phyloP scores from a whole-genome alignment of 2,329 filamentous ascomycete genomes.

The Diplodia corticola region DNA sequence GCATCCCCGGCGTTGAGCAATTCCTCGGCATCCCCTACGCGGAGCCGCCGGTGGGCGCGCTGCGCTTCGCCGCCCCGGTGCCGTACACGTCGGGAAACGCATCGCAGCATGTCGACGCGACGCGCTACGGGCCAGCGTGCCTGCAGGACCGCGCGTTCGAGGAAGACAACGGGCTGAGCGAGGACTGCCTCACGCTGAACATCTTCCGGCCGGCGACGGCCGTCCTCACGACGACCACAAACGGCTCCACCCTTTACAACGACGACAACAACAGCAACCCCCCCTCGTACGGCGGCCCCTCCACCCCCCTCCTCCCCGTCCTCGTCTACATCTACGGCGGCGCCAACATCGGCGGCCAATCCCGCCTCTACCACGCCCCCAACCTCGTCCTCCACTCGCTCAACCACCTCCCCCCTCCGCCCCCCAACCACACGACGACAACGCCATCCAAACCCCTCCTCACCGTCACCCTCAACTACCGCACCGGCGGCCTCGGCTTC shows the following conservation, averaged over 20 bases:
- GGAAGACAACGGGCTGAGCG: not conserved
- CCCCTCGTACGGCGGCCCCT: slow-evolving; percentile 30
- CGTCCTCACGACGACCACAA: slow-evolving; percentile 37
- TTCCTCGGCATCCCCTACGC: slow-evolving; percentile 24
- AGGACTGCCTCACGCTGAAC: slow-evolving; percentile 42
- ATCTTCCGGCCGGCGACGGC: slow-evolving; percentile 28
- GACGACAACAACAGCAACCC: slow-evolving; percentile 32
- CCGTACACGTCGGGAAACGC: slow-evolving; percentile 36
- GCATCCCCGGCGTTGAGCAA: slow-evolving; percentile 1
- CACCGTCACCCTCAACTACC: slow-evolving; percentile 77
- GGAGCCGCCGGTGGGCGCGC: slow-evolving; percentile 11
- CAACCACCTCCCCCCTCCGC: not conserved
- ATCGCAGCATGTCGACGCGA: slow-evolving; percentile 43
- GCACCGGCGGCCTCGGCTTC: slow-evolving; percentile 73
- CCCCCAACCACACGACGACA: not conserved
- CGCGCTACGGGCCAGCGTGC: slow-evolving; percentile 45
- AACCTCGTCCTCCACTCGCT: slow-evolving; percentile 28
- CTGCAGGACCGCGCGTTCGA: slow-evolving; percentile 38
- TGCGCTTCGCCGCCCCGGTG: slow-evolving; percentile 20
- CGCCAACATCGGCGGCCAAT: slow-evolving; percentile 24
- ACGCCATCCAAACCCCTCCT: slow-evolving; percentile 63
- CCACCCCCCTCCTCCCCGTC: slow-evolving; percentile 42
- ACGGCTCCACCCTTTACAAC: slow-evolving; percentile 36
- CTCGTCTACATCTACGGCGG: slow-evolving; percentile 32
- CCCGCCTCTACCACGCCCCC: slow-evolving; percentile 34